Evolutionary conservation across 345 rosid genomes (phyloP), one percentile per base, ranked within the genome.

Genomic region (Hibiscus syriacus): DNA sequence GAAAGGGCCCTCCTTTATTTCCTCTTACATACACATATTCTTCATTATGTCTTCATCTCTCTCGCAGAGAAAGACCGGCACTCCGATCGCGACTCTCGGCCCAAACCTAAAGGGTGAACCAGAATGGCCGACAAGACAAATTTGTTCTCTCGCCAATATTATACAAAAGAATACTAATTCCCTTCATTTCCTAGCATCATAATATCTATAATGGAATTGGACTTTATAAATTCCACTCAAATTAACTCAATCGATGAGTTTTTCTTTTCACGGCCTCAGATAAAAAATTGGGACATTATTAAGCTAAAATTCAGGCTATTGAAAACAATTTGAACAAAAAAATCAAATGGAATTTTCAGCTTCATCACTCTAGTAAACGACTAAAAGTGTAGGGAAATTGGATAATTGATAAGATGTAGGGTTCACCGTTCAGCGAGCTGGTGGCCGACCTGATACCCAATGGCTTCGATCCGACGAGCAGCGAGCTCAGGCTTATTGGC

Each of bases 391-490:
- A 45, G 61, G 68, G 14, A 52, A 17, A 23, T 9, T 11, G 50
- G 63, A 6, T 6, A 13, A 1, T 30, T 55, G 29, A 49, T 46
- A 23, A 14, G 45, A 56, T 41, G 64, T 52, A 57, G 62, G 25
- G 9, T 59, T 34, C 38, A 91, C 97, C 99, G 86, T 80, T 92
- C 99, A 68, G 97, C 88, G 80, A 95, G 99, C 92, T 95, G 99
- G 74, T 88, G 96, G 65, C 99, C 99, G 80, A 95, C 98, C 80
- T 95, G 99, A 66, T 85, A 95, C 73, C 99, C 99, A 55, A 95
- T 95, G 73, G 98, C 92, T 72, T 95, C 98, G 85, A 92, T 95
- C 74, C 99, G 85, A 25, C 97, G 96, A 36, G 97, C 99, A 22
- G 98, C 97, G 66, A 95, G 92, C 45, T 95, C 98, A 16, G 96